Conservation (phyloP, 495 filamentous ascomycete species). For the Bombardia bombarda region DNA sequence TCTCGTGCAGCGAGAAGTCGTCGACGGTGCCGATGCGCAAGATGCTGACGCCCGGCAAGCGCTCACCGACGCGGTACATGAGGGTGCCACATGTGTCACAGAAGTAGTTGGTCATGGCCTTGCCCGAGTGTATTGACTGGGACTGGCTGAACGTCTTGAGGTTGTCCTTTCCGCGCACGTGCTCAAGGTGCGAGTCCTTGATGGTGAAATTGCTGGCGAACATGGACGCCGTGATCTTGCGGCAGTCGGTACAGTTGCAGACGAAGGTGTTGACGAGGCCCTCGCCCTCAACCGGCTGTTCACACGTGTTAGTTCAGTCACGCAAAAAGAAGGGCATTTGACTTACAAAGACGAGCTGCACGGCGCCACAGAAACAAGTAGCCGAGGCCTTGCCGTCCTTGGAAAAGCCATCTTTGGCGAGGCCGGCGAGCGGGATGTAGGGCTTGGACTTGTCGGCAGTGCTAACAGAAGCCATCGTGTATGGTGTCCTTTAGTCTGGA, state of each 20-base stretch:
- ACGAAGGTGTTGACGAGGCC: conserved; percentile 43
- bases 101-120: conserved; percentile 48
- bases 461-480: too few relatives aligned
- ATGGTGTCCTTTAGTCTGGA: too few relatives aligned
- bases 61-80: conserved; percentile 39
- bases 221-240: conserved; percentile 52
- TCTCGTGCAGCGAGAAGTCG: conserved; percentile 45
- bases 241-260: conserved; percentile 52
- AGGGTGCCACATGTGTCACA: conserved; percentile 46
- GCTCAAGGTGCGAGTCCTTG: conserved; percentile 29
- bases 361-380: conserved; percentile 47
- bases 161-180: conserved; percentile 39
- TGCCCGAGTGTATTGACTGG: conserved; percentile 31
- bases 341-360: conserved; percentile 45
- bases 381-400: conserved; percentile 41
- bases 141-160: conserved; percentile 33
- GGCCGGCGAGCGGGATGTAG: conserved; percentile 18
- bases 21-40: conserved; percentile 47
- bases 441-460: conserved; percentile 11
- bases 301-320: neutral
- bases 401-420: conserved; percentile 27
- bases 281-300: conserved; percentile 23
- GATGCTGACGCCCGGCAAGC: conserved; percentile 32
- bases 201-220: conserved; percentile 50
- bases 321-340: neutral